Conservation (phyloP, 2,329 filamentous ascomycete genomes). For the Cladosporium colombiae region DNA sequence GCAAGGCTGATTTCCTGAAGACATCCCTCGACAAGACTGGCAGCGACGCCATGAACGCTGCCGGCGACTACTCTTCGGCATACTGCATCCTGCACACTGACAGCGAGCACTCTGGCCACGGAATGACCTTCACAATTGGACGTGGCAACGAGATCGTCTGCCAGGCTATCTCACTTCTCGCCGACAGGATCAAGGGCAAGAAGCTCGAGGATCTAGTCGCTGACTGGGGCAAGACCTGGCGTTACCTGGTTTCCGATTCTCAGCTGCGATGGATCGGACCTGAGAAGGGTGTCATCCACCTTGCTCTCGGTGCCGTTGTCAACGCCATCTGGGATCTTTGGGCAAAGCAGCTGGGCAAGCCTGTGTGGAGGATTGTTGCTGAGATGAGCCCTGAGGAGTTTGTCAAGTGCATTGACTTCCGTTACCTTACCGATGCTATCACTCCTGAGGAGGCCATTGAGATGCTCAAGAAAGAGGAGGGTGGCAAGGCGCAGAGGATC, state of each 20-base stretch:
- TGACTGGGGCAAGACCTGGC: conserved; percentile 87
- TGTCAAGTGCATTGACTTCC: conserved; percentile 86
- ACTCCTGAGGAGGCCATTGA: conserved; percentile 79
- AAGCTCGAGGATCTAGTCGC: conserved; percentile 74
- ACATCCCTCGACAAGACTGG: conserved; percentile 97
- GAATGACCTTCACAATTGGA: conserved; percentile 85
- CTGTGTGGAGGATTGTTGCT: conserved; percentile 85
- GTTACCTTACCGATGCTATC: conserved; percentile 91
- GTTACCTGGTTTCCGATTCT: conserved; percentile 85
- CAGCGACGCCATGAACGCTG: conserved; percentile 94
- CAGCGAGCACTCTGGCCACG: conserved; percentile 69
- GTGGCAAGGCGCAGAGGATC: conserved; percentile 69
- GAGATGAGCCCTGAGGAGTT: conserved; percentile 90
- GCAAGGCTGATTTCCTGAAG: background rate
- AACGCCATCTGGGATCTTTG: conserved; percentile 96
- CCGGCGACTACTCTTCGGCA: conserved; percentile 89
- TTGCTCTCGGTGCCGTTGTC: conserved; percentile 83
- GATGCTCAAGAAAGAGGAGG: conserved; percentile 66
- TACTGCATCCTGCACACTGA: conserved; percentile 90
- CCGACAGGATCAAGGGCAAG: conserved; percentile 71
- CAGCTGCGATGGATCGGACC: conserved; percentile 93
- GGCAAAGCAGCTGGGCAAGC: conserved; percentile 83
- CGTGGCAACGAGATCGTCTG: conserved; percentile 93
- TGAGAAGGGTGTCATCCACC: conserved; percentile 91
- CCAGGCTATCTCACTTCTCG: conserved; percentile 76